Conservation (phyloP, 495 filamentous ascomycete species). For the Bryoglossum gracile region DNA sequence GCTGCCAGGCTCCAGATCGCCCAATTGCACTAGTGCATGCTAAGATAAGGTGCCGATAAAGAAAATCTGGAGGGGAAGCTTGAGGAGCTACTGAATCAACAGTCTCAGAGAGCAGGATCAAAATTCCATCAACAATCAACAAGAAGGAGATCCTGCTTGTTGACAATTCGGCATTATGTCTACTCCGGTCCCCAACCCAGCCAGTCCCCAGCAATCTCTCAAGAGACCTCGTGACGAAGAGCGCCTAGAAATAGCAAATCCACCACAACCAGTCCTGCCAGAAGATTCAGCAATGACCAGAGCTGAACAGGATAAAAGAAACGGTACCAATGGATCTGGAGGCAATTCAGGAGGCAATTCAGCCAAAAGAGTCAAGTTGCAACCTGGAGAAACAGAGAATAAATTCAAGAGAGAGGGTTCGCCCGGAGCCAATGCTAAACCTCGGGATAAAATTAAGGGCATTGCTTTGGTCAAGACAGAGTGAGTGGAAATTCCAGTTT, state of each 20-base stretch:
- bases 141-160: not conserved
- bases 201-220: constrained; percentile 12
- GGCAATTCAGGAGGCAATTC: constrained; percentile 38
- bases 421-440: constrained; percentile 20
- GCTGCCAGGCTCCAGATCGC: too few species aligned
- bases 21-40: not conserved
- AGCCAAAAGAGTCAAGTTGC: constrained; percentile 53
- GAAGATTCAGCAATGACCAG: constrained; percentile 30
- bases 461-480: constrained; percentile 80
- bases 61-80: constrained; percentile 4
- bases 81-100: constrained; percentile 6
- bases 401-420: not conserved
- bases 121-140: not conserved
- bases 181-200: not conserved
- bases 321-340: constrained; percentile 10
- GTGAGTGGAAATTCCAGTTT: constrained; percentile 39
- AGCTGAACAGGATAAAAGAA: constrained; percentile 29
- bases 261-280: constrained; percentile 17
- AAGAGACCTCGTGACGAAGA: constrained; percentile 10
- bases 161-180: not conserved
- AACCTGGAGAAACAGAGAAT: constrained; percentile 23
- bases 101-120: not conserved
- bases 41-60: constrained; percentile 13
- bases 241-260: constrained; percentile 16
- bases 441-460: constrained; percentile 48